Base-by-base conservation (phyloP, 2,329 filamentous ascomycete species). In the Pseudocercospora fuligena region DNA sequence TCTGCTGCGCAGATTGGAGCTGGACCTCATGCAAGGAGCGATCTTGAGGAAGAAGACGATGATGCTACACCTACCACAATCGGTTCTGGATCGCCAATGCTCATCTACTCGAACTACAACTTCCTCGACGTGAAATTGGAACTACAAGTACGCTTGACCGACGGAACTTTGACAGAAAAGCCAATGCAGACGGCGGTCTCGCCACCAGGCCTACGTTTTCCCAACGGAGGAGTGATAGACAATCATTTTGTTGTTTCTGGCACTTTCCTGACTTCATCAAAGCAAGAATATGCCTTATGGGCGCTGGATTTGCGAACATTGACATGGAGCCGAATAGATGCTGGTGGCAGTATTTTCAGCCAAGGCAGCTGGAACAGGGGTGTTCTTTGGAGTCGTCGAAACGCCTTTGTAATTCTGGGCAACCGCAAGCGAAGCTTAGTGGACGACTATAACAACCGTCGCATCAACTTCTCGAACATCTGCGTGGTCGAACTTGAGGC, bases 31-130 rank as follows among this genome's bases (percentile, higher is more conserved):
- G 59, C 81, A 76, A n/a, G 79, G 79, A 58, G 80, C 14, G 77
- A 80, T 5, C 73, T 79, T 19, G 79, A 82, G 25, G 75, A 80
- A 66, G 77, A 78, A 61, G 70, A 78, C 74, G 77, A 78, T 63
- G 70, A 78, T 74, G 68, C 75, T 60, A 71, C 81, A 70, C 65
- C 79, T 7, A 59, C 66, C 19, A 66, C 75, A 59, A 78, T 75
- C 51, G 75, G 73, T 21, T 80, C 78, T 21, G 86, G 85, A 16
- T 84, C 86, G 6, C 84, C 88, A 2, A 97, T 98, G 93, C 86
- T 99, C 69, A 96, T 99, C 54, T 99, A 99, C 79, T 98, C 94
- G 25, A 99, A 99, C 78, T 99, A 99, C 80, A 98, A 99, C 80
- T 99, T 99, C 75, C 80, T 99, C 63, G 94, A 99, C 74, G 95